Evolutionary conservation across 768 basidiomycete genomes (phyloP), one percentile per base, ranked within the genome.

Genomic region (Lentinula edodes): DNA sequence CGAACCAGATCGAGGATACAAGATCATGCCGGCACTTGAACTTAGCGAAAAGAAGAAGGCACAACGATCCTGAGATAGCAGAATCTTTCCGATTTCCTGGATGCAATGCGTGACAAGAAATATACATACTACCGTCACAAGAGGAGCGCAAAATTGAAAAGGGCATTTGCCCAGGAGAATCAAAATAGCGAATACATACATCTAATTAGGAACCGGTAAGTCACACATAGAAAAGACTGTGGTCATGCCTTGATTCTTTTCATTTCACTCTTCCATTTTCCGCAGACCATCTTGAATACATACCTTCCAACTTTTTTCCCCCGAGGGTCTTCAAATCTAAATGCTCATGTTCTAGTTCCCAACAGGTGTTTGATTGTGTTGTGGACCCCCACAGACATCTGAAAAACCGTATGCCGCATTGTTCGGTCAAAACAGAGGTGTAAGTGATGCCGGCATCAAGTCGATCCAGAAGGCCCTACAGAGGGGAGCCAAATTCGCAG

Each of bases 1-100:
- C 75, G 71, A 65, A 74, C 72, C 68, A 81, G 83, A 82, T 84
- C 80, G 73, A 71, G 70, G 75, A 6, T 43, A 12, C 70, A 65
- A 56, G 63, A 71, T 73, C 72, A 70, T 70, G 56, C 56, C 56
- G 56, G 56, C 56, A 58, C 13, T 41, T 20, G 20, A 34, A 41
- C 20, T 54, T 34, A 58, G 56, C 38, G 36, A 32, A 43, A 36
- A 50, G 36, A 59, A 38, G 46, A 51, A 60, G 38, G 48, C 58
- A 60, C 23, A 34, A 48, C 28, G 20, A 23, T 15, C 58, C 58
- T 51, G 48, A 51, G 45, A 50, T 60, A 60, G 60, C 60, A 52
- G 36, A 18, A 18, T 18, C 52, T 35, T 61, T 61, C 60, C 60
- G 50, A 52, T 39, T 35, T 35, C 48, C 23, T 54, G 60, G 60